Evolutionary conservation across 169 alveolate genomes (phyloP), one percentile per base, ranked within the genome.

Genomic region (Plasmodium billcollinsi): DNA sequence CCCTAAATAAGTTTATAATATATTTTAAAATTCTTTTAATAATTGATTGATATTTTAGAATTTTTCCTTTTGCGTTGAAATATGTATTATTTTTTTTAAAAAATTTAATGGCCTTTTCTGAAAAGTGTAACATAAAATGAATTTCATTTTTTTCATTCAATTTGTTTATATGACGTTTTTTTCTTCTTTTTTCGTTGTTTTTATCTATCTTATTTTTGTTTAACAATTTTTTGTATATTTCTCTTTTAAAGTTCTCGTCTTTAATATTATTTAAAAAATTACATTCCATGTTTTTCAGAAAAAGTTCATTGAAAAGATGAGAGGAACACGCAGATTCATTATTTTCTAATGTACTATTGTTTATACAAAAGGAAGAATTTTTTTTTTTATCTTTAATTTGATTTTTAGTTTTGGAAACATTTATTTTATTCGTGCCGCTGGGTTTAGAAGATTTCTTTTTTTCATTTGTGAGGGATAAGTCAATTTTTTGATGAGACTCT

Each of bases 31-130:
- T 67, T 26, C 88, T 33, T 39, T 73, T 86, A 61, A 86, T 86
- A 56, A 86, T 86, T 29, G 73, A 47, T 43, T 72, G 88, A 65
- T 86, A 86, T 43, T 86, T 86, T 20, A 52, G n/a, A 15, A 86
- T n/a, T 24, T 86, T 86, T 0, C 33, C 33, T 56, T 72, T 86
- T 12, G 92, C 74, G 24, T 86, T 63, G 7, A 50, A 70, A 72
- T 86, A 86, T 11, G 69, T 71, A 18, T 45, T 33, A 86, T 86
- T 86, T 24, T 72, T 73, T 52, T 59, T 70, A 73, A 86, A 86
- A 74, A 72, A 86, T 12, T 61, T 70, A 71, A 86, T 86, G 15
- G 92, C 92, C 49, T 72, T 72, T 72, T 86, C 92, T 14, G 92
- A 86, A 39, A 47, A 86, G 3, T 86, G 61, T 5, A 86, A 61